Evolutionary conservation across 768 basidiomycete genomes (phyloP), one percentile per base, ranked within the genome.

Genomic region (Tulasnella sp.): DNA sequence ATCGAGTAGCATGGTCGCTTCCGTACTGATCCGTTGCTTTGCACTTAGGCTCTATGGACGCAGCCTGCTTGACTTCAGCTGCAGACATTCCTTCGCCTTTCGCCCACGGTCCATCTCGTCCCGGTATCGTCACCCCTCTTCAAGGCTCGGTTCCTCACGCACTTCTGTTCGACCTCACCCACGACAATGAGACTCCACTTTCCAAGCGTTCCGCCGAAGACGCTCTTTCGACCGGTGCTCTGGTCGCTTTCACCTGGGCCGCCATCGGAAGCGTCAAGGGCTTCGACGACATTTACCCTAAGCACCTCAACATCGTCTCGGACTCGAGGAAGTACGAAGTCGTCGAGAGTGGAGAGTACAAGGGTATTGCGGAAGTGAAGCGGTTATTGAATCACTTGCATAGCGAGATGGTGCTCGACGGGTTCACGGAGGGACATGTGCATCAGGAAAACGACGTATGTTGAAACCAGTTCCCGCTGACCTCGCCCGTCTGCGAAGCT

Each of bases 211-310:
- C 93, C 0, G 94, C 96, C 9, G 95, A 99, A 83, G 96, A 99
- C 84, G 93, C 95, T 0, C 89, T 99, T n/a, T 92, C 95, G 10
- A 95, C 94, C 0, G 98, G 94, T 2, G 94, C 95, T 29, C 87
- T 99, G n/a, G 92, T 93, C 23, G 90, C 96, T 0, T 99, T 99
- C 85, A 92, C 93, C 46, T 90, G 90, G 81, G 93, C 90, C 32
- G 98, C 93, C 5, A 89, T 94, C 77, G 98, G 96, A 2, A 96
- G 94, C 20, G 95, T 96, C 81, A 98, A 98, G 84, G 98, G 97
- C 26, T 98, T 97, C 82, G 98, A 99, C 81, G 98, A 99, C 81
- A 84, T 99, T 29, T 98, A 99, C 83, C 97, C 97, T 3, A 97
- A 95, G 83, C 84, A 97, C n/a, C 84, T 99, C 46, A 89, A 98